Percentiles rank a stretch among this genome's conserved stretches.
Conservation (phyloP, 164 flowering plant genomes). For the Kingdonia uniflora region DNA sequence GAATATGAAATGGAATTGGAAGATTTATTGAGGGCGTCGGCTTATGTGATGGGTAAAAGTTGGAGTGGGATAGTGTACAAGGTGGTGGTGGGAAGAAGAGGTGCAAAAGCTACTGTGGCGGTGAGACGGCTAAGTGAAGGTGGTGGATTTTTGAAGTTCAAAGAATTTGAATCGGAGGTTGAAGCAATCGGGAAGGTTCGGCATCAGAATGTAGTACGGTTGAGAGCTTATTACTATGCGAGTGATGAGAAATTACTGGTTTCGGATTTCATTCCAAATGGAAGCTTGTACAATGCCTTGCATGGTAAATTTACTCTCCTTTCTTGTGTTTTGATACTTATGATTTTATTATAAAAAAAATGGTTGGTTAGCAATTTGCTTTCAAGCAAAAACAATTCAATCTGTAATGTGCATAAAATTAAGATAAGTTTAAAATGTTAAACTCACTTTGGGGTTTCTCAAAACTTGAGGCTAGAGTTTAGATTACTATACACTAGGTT, state of each 20-base stretch:
- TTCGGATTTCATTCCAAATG: conserved; percentile 74
- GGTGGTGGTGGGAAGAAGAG: conserved; percentile 61
- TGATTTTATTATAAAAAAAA: no score
- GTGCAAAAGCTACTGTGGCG: conserved; percentile 41
- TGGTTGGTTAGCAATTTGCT: no score
- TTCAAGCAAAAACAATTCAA: no score
- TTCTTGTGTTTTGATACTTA: background rate
- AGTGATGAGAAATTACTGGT: conserved; percentile 78
- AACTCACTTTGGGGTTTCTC: no score
- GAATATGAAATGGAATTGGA: conserved; percentile 77
- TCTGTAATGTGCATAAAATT: no score
- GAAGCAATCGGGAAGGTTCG: conserved; percentile 59
- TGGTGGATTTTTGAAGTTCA: conserved; percentile 43
- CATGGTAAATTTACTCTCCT: conserved; percentile 44
- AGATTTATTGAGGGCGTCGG: conserved; percentile 94
- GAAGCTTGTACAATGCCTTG: conserved; percentile 63
- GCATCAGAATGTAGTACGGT: conserved; percentile 70
- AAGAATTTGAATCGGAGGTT: conserved; percentile 84
- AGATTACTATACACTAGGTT: no score
- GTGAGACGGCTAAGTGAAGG: conserved; percentile 82
- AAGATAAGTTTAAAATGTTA: no score
- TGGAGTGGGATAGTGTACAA: conserved; percentile 85
- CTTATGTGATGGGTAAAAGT: conserved; percentile 91
- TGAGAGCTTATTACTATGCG: conserved; percentile 87
- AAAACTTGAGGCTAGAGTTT: no score